These are phyloP conservation scores for Trichoderma hamatum DNA, from an alignment of 2,329 filamentous ascomycete genomes.

Conservation along the genomic window DNA sequence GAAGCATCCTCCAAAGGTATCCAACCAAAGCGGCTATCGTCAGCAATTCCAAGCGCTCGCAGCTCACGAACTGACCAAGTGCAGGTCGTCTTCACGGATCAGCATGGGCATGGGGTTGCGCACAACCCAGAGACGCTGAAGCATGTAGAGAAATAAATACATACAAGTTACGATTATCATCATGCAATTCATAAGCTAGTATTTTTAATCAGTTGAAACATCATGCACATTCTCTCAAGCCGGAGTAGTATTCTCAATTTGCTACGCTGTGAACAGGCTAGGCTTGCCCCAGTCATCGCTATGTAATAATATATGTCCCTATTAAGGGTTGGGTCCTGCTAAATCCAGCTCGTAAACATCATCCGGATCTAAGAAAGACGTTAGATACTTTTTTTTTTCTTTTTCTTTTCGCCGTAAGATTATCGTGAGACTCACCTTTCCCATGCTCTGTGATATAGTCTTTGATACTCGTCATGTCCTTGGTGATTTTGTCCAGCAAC, in stretches of 20 bases:
- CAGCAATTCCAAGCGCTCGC: too few species aligned
- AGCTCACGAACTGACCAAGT: not conserved
- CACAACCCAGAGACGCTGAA: conserved; percentile 11
- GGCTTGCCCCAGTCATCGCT: not conserved
- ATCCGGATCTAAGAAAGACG: not conserved
- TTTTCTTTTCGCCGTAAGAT: not conserved
- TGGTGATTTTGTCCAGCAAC: not conserved
- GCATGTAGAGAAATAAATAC: not conserved
- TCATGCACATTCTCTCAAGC: not conserved
- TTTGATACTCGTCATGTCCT: not conserved
- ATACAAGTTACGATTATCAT: not conserved
- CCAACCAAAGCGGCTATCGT: not conserved
- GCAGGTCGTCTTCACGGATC: conserved; percentile 1
- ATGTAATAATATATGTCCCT: not conserved
- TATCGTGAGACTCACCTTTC: not conserved
- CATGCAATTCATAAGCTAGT: not conserved
- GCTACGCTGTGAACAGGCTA: not conserved
- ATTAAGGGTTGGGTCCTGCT: not conserved
- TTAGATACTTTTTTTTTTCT: not conserved
- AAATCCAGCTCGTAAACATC: conserved; percentile 5
- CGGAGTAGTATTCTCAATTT: not conserved
- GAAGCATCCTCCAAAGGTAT: conserved; percentile 9
- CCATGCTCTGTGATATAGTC: not conserved
- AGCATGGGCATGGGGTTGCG: conserved; percentile 8
- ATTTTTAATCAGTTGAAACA: not conserved